Conservation (phyloP, 345 rosid species). For the Linum usitatissimum region DNA sequence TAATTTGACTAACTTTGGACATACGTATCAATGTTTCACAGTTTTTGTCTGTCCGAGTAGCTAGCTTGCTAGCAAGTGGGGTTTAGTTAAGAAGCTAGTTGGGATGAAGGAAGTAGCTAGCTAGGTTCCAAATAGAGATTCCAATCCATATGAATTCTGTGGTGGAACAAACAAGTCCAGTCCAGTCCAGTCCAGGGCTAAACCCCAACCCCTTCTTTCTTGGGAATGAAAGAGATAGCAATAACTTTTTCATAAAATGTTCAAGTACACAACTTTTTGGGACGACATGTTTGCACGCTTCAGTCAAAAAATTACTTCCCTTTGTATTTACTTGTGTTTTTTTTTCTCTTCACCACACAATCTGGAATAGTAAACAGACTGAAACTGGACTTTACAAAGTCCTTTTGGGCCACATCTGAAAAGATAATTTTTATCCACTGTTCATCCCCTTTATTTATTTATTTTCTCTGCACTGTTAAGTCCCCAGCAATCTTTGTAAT, state of each 20-base stretch:
- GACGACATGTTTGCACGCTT: neutral
- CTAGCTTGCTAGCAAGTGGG: neutral
- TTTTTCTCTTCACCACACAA: too few relatives aligned
- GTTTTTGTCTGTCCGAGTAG: too few relatives aligned
- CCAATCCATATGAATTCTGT: neutral
- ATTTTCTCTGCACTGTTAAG: too few relatives aligned
- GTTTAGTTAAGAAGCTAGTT: neutral
- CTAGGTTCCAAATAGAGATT: too few relatives aligned
- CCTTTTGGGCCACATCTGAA: too few relatives aligned
- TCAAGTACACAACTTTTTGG: neutral
- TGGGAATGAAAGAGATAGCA: slow-evolving; percentile 71
- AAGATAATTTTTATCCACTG: neutral
- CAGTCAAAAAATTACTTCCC: neutral
- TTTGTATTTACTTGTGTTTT: too few relatives aligned
- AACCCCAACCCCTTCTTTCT: slow-evolving; percentile 29
- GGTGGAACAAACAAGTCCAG: neutral
- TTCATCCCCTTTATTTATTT: neutral
- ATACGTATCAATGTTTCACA: too few relatives aligned
- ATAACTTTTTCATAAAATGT: neutral
- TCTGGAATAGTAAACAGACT: neutral
- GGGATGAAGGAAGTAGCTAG: too few relatives aligned
- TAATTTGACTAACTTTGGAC: too few relatives aligned
- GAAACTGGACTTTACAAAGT: neutral
- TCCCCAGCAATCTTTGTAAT: too few relatives aligned
- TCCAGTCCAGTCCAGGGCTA: neutral